Base-by-base conservation (phyloP, 176 grass and related monocot species). In the Olyra latifolia region DNA sequence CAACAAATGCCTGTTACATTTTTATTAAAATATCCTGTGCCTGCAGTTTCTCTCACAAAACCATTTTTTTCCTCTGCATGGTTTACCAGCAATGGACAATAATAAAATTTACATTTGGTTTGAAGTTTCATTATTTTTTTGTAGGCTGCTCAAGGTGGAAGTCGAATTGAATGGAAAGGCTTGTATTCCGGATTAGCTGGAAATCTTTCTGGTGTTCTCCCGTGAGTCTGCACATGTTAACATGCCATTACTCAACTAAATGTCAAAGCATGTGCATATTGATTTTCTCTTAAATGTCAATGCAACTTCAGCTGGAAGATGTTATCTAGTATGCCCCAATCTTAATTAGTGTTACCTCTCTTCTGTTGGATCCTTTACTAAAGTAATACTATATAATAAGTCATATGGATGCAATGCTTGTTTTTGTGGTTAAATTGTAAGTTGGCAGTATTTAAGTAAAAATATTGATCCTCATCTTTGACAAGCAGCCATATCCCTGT, bases 181-280 rank as follows among this genome's bases (percentile, higher is more conserved):
- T 54, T 98, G 38, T 97, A 97, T 83, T 92, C 95, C 71, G 95
- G 95, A 80, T 80, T 98, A 76, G 89, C 76, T 69, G 91, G 95
- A 76, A 98, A 98, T 86, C 60, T 97, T 20, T 83, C 80, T 48
- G 95, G 95, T 20, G 92, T 98, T 61, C 87, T 94, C 59, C 92
- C 89, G 95, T 98, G 60, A 98, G 95, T 88, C 69, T 25, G 69
- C 48, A 78, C 25, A 53, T 67, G 27, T 60, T 45, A 70, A 46
- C 41, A 5, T 56, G 35, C 56, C 42, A 43, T 44, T 13, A 30
- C 10, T 6, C 32, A 35, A 35, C 32, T 35, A 35, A 35, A 35
- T 28, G 24, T 38, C 3, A 58, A 75, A 81, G 6, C 10, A 12
- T 66, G 22, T 42, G 3, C 0, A 5, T 54, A 23, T 16, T 68